These are phyloP conservation scores for Pseudogymnoascus sp. DNA, from an alignment of 2,329 filamentous ascomycete genomes.

Conservation along the genomic window DNA sequence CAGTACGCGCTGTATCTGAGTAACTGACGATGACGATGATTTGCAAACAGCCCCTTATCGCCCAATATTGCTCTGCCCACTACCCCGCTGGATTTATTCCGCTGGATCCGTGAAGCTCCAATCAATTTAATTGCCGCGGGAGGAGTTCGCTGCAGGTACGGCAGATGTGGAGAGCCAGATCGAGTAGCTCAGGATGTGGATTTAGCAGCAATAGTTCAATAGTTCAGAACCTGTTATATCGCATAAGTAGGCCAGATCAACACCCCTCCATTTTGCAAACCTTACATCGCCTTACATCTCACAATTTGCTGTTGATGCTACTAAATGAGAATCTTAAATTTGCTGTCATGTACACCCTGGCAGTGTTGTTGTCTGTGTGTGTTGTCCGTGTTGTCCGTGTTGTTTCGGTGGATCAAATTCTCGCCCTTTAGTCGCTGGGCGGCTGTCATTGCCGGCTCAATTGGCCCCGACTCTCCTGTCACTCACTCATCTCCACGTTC, in stretches of 20 bases:
- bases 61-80: background rate
- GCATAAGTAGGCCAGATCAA: background rate
- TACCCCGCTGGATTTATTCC: background rate
- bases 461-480: constrained; percentile 4
- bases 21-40: background rate
- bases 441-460: constrained; percentile 2
- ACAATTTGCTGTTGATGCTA: background rate
- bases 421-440: background rate
- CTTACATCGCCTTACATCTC: background rate
- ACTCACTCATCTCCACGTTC: constrained; percentile 6
- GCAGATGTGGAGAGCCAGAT: background rate
- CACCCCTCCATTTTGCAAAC: background rate
- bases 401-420: background rate
- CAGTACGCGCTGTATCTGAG: background rate
- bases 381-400: background rate
- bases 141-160: background rate
- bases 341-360: constrained; percentile 2
- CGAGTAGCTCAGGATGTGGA: background rate
- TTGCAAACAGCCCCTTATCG: background rate
- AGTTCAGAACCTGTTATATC: background rate
- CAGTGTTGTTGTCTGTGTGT: background rate
- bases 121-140: background rate
- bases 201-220: background rate
- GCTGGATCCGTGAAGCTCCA: background rate
- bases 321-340: background rate